phyloP scores from a whole-genome alignment of 345 rosid genomes.

The Populus tremula region DNA sequence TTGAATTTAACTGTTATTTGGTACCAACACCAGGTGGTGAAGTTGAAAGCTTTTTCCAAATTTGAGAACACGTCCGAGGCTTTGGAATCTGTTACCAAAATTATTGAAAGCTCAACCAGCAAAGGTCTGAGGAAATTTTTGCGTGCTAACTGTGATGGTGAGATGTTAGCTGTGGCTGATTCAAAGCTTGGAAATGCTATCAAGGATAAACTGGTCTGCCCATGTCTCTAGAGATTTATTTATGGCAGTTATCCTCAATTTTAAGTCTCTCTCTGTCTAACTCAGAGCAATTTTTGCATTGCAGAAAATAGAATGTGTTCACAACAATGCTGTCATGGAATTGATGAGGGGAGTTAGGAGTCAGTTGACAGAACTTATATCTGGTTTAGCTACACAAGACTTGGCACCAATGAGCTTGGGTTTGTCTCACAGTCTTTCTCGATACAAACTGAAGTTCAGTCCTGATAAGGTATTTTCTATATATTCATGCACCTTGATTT shows the following conservation, averaged over 20 bases:
- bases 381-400: slow-evolving; percentile 75
- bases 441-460: slow-evolving; percentile 89
- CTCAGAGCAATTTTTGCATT: slow-evolving; percentile 7
- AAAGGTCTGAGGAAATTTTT: slow-evolving; percentile 80
- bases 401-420: slow-evolving; percentile 96
- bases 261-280: slow-evolving; percentile 2
- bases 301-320: slow-evolving; percentile 92
- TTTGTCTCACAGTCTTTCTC: slow-evolving; percentile 84
- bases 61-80: slow-evolving; percentile 90
- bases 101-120: slow-evolving; percentile 69
- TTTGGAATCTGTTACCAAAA: slow-evolving; percentile 65
- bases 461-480: slow-evolving; percentile 69
- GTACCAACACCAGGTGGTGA: slow-evolving; percentile 48
- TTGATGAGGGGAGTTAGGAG: slow-evolving; percentile 79
- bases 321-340: slow-evolving; percentile 88
- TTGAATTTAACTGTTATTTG: not conserved
- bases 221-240: not conserved
- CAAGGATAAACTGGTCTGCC: slow-evolving; percentile 77
- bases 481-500: not conserved
- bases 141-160: slow-evolving; percentile 64
- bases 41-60: slow-evolving; percentile 80
- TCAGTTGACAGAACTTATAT: slow-evolving; percentile 79
- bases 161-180: slow-evolving; percentile 73
- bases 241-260: not conserved
- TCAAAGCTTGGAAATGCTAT: slow-evolving; percentile 91